Base-by-base conservation (phyloP, 2,329 filamentous ascomycete species). In the Anisogramma anomala region DNA sequence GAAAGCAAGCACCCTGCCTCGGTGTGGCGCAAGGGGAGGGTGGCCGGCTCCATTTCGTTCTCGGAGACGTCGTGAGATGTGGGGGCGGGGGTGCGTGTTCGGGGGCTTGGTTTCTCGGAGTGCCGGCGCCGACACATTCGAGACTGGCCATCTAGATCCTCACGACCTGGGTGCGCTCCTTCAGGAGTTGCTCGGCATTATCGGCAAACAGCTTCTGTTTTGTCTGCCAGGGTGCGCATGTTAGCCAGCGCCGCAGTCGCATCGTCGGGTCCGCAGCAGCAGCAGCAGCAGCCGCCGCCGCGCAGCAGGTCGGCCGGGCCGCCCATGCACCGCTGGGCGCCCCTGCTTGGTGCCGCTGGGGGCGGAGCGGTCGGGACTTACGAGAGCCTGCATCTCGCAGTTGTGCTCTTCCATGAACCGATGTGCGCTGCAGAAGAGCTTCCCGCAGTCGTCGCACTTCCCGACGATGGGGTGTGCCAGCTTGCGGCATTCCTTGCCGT, bases 171-270 rank as follows among this genome's bases (percentile, higher is more conserved):
- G 91, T 98, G 58, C 89, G 75, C 72, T 98, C 89, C 43, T 80
- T 77, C 64, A 95, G 85, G 58, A 98, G 71, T 67, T 93, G 88
- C 50, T 87, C 83, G 45, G 86, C 84, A 61, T 98, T 98, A 51
- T 87, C 79, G 61, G 93, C 86, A 64, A 94, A 86, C 35, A 85
- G 89, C 63, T 94, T 87, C 70, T 94, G 91, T 74, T 95, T 94
- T 74, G 89, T 95, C 77, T 82, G 30, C 5, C 30, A 19, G 34
- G 9, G 25, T 9, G 39, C 43, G 47, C 15, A 35, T 20, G 30
- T 47, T 35, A 47, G 45, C 19, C 11, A 26, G 13, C 15, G 23
- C 20, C 15, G 22, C 19, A 3, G 27, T 13, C 17, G 6, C 9
- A 22, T 33, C 14, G 4, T 14, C 15, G 4, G 19, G 53, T 42